Conservation (phyloP, 2,329 filamentous ascomycete genomes). For the Ophiostoma triangulosporum region DNA sequence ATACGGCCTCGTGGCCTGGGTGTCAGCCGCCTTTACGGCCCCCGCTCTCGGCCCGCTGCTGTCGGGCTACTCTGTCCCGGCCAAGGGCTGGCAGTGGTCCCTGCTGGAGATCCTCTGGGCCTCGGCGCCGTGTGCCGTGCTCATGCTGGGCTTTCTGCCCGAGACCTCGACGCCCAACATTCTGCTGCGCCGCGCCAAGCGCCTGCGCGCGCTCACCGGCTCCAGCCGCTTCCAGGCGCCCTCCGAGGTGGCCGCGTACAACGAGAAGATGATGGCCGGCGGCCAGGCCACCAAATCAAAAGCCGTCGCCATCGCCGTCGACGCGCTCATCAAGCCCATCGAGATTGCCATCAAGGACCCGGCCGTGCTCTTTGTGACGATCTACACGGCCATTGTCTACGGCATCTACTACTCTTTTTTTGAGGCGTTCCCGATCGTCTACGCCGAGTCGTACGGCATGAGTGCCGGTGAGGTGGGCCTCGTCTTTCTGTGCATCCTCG, state of each 20-base stretch:
- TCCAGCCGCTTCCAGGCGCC: constrained; percentile 42
- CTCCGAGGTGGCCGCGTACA: constrained; percentile 37
- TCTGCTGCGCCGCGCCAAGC: constrained; percentile 39
- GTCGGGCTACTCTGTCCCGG: constrained; percentile 21
- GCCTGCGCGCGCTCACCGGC: constrained; percentile 41
- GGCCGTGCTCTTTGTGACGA: constrained; percentile 45
- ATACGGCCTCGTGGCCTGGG: constrained; percentile 73
- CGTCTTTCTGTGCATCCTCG: constrained; percentile 45
- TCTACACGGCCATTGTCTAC: constrained; percentile 50
- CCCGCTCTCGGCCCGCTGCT: constrained; percentile 41
- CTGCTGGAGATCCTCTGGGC: constrained; percentile 21
- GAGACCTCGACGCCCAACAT: constrained; percentile 30
- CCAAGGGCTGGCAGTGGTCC: constrained; percentile 23
- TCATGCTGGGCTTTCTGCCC: constrained; percentile 23
- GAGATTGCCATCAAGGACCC: constrained; percentile 44
- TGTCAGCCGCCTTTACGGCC: constrained; percentile 33
- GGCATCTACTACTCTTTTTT: constrained; percentile 51
- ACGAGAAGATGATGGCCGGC: not conserved
- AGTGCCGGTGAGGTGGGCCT: constrained; percentile 43
- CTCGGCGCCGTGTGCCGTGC: constrained; percentile 28
- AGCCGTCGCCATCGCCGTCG: constrained; percentile 28
- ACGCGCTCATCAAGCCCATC: constrained; percentile 45
- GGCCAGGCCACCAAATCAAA: constrained; percentile 26
- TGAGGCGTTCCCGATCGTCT: constrained; percentile 54
- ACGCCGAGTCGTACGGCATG: constrained; percentile 45